Evolutionary conservation across 2,329 filamentous ascomycete species (phyloP).

Genomic region (Nothophaeocryptopus gaeumannii): DNA sequence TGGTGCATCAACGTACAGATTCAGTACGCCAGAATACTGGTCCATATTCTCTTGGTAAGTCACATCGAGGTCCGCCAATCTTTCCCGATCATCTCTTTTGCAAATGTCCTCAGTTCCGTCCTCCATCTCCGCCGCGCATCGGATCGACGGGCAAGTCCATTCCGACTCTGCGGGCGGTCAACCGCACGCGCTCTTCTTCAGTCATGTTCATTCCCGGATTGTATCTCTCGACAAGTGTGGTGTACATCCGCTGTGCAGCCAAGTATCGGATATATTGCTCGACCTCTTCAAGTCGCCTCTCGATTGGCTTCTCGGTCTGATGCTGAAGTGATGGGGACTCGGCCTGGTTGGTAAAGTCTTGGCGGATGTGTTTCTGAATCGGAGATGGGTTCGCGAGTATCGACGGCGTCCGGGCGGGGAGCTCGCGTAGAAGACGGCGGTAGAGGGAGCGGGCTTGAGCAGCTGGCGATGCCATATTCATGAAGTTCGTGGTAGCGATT

Average conservation of each 20-base stretch:
- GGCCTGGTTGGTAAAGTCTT: slow-evolving; percentile 49
- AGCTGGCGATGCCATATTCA: not conserved
- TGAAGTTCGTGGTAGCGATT: not conserved
- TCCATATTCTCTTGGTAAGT: too few relatives aligned
- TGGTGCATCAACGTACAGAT: too few relatives aligned
- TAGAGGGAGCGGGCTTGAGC: slow-evolving; percentile 71
- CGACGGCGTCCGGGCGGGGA: slow-evolving; percentile 65
- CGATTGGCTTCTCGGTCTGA: slow-evolving; percentile 27
- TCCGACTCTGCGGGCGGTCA: slow-evolving; percentile 83
- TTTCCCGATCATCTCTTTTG: too few relatives aligned
- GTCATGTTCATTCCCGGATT: slow-evolving; percentile 90
- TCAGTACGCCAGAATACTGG: too few relatives aligned
- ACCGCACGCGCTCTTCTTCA: slow-evolving; percentile 74
- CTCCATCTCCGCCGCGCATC: slow-evolving; percentile 1
- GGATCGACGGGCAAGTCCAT: slow-evolving; percentile 75
- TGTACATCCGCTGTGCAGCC: slow-evolving; percentile 80
- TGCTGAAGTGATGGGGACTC: slow-evolving; percentile 39
- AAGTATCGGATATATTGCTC: slow-evolving; percentile 79
- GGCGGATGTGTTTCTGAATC: slow-evolving; percentile 67
- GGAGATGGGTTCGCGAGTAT: slow-evolving; percentile 59
- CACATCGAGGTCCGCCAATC: too few relatives aligned
- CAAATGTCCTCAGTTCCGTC: too few relatives aligned
- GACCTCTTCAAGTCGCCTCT: slow-evolving; percentile 51
- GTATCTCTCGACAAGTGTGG: slow-evolving; percentile 79
- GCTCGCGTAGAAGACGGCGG: slow-evolving; percentile 82